A percentile compares a stretch with the other conserved stretches of the same genome.
Conservation (phyloP, 2,329 filamentous ascomycete species). For the Scorias spongiosa region DNA sequence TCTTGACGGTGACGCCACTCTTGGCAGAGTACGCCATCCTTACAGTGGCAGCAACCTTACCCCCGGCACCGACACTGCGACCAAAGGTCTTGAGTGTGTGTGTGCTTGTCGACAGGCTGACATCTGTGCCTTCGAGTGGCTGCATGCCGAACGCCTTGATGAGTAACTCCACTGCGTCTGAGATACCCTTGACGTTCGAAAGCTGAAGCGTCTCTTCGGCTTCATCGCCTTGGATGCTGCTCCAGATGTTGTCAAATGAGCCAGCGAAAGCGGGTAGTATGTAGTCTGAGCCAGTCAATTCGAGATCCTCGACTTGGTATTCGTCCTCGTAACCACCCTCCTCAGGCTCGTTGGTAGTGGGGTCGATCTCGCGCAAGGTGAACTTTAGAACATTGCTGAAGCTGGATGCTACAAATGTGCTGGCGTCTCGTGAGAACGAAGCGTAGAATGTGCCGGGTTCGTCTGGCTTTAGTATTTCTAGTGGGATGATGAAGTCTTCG, state of each 20-base stretch:
- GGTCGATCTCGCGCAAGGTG: constrained; percentile 95
- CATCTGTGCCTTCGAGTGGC: constrained; percentile 84
- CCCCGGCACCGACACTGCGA: constrained; percentile 72
- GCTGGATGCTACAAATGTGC: constrained; percentile 62
- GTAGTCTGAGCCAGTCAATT: constrained; percentile 83
- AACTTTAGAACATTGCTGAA: constrained; percentile 95
- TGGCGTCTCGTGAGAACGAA: constrained; percentile 70
- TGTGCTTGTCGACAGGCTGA: constrained; percentile 73
- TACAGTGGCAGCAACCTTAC: constrained; percentile 72
- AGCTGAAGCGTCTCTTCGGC: constrained; percentile 83
- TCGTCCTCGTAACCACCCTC: constrained; percentile 91
- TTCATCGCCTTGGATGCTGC: constrained; percentile 59
- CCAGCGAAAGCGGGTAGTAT: constrained; percentile 84
- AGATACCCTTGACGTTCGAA: constrained; percentile 77
- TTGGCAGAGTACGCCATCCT: constrained; percentile 91
- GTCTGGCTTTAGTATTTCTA: constrained; percentile 65
- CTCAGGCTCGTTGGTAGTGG: constrained; percentile 81
- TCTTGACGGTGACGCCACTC: constrained; percentile 89
- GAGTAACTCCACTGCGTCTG: constrained; percentile 89
- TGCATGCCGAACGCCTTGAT: constrained; percentile 77
- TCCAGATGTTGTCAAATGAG: constrained; percentile 93
- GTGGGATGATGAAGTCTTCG: constrained; percentile 88
- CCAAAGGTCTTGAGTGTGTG: constrained; percentile 93
- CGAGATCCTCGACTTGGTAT: constrained; percentile 89
- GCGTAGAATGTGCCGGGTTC: constrained; percentile 91